phyloP scores from a whole-genome alignment of 495 filamentous ascomycete genomes.

The Aspergillus olivimuriae region DNA sequence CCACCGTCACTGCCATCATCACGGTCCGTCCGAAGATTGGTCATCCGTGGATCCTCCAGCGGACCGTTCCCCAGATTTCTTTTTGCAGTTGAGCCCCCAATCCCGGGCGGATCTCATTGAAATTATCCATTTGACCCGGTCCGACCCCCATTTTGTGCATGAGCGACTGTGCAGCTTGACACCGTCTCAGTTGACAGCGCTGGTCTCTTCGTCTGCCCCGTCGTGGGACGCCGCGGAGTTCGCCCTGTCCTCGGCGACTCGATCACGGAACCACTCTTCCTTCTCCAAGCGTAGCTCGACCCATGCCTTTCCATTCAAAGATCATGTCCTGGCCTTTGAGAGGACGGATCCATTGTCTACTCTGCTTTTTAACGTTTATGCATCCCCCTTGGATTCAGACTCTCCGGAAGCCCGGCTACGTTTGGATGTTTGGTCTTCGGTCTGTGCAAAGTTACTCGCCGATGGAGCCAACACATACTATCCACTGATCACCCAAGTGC shows the following conservation, averaged over 20 bases:
- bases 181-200: slow-evolving; percentile 62
- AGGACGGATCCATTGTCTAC: slow-evolving; percentile 80
- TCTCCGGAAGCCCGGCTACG: slow-evolving; percentile 73
- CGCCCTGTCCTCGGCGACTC: slow-evolving; percentile 66
- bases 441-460: slow-evolving; percentile 66
- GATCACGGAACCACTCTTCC: slow-evolving; percentile 48
- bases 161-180: slow-evolving; percentile 68
- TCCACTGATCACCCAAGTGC: slow-evolving; percentile 38
- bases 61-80: slow-evolving; percentile 57
- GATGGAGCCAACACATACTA: slow-evolving; percentile 37
- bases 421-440: slow-evolving; percentile 79
- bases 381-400: slow-evolving; percentile 59
- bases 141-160: slow-evolving; percentile 80
- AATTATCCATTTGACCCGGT: slow-evolving; percentile 76
- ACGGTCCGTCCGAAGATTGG: slow-evolving; percentile 37
- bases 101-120: slow-evolving; percentile 67
- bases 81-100: slow-evolving; percentile 71
- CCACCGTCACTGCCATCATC: slow-evolving; percentile 32
- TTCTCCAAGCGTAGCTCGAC: slow-evolving; percentile 50
- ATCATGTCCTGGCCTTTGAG: slow-evolving; percentile 61
- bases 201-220: slow-evolving; percentile 70
- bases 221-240: slow-evolving; percentile 74
- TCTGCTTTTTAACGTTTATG: slow-evolving; percentile 83
- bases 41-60: slow-evolving; percentile 20
- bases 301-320: slow-evolving; percentile 46